Percentiles rank a stretch among this genome's conserved stretches.
phyloP scores from a whole-genome alignment of 257 asterid genomes.

The Nicotiana sylvestris region DNA sequence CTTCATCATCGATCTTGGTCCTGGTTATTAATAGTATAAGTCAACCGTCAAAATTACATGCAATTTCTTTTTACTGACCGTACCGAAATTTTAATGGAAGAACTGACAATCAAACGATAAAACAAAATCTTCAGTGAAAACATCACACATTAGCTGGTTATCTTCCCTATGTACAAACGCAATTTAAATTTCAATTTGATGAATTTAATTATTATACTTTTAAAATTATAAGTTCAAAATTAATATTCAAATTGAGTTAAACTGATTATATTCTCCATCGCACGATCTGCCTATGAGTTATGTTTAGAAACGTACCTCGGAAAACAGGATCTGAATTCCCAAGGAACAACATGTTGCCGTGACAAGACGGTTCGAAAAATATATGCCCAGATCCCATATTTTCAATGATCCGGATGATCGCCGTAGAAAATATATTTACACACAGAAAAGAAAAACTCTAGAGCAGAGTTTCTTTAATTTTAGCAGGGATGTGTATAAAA shows the following conservation, averaged over 20 bases:
- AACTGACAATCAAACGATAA: not conserved
- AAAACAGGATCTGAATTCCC: slow-evolving; percentile 59
- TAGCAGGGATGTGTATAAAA: slow-evolving; percentile 6
- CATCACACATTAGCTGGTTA: not conserved
- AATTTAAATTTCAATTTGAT: no score
- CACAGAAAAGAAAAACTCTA: not conserved
- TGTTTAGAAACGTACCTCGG: slow-evolving; percentile 41
- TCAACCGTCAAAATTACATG: not conserved
- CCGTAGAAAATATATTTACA: slow-evolving; percentile 22
- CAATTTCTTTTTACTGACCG: not conserved
- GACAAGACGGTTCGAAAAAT: slow-evolving; percentile 69
- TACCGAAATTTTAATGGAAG: not conserved
- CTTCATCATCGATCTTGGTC: slow-evolving; percentile 59
- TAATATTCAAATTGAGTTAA: no score
- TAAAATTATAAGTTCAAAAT: no score
- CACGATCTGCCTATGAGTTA: no score
- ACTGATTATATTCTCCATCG: no score
- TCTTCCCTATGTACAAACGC: not conserved
- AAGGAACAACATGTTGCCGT: slow-evolving; percentile 64
- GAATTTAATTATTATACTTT: not conserved
- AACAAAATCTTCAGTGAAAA: not conserved
- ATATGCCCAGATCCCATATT: slow-evolving; percentile 75
- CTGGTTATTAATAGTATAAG: slow-evolving; percentile 14
- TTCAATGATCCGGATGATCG: not conserved
- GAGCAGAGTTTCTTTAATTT: slow-evolving; percentile 3